Evolutionary conservation across 2,329 filamentous ascomycete species (phyloP).

Genomic region (Colletotrichum paranaense): DNA sequence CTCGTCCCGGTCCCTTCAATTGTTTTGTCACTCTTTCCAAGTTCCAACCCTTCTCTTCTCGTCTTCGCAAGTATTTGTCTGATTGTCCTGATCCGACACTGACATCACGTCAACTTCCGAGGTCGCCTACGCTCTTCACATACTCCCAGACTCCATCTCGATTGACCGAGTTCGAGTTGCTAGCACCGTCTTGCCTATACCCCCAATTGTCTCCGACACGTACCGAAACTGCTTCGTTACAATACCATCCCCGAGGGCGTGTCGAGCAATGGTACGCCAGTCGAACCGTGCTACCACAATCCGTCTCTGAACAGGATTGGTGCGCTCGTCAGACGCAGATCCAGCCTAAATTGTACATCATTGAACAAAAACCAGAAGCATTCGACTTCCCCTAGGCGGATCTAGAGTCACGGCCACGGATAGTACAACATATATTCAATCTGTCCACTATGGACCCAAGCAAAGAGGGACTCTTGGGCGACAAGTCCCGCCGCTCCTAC

Average conservation of each 20-base stretch:
- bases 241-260: not conserved
- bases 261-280: constrained; percentile 19
- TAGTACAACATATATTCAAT: not conserved
- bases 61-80: not conserved
- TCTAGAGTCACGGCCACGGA: not conserved
- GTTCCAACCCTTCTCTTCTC: not conserved
- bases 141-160: not conserved
- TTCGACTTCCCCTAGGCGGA: not conserved
- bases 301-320: not conserved
- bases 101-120: not conserved
- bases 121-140: not conserved
- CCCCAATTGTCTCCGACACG: not conserved
- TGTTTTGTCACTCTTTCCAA: constrained; percentile 7
- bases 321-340: not conserved
- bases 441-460: constrained; percentile 43
- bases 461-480: constrained; percentile 45
- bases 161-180: not conserved
- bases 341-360: not conserved
- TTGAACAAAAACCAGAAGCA: not conserved
- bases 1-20: not conserved
- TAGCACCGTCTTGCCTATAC: not conserved
- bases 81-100: not conserved
- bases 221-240: not conserved
- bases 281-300: not conserved
- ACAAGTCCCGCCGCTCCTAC: constrained; percentile 40